Evolutionary conservation across 768 basidiomycete species (phyloP).

Genomic region (Mycena indigotica): DNA sequence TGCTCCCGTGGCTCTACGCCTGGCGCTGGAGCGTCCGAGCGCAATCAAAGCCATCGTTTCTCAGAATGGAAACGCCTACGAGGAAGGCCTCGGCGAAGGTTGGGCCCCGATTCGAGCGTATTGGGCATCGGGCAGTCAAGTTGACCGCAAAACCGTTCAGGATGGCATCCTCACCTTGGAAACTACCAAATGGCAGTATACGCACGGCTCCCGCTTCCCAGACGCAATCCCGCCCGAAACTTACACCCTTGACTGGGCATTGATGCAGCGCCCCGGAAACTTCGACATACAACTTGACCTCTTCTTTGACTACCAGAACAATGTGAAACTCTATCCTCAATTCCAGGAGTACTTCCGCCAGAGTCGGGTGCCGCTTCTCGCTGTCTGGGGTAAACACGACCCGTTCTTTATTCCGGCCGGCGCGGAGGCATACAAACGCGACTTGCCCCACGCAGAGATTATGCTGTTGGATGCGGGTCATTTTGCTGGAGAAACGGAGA

Average conservation of each 20-base stretch:
- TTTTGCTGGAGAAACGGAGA: conserved; percentile 47
- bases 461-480: conserved; percentile 47
- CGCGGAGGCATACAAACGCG: conserved; percentile 46
- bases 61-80: conserved; percentile 54
- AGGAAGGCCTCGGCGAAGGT: conserved; percentile 45
- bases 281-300: conserved; percentile 46
- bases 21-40: conserved; percentile 44
- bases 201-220: conserved; percentile 38
- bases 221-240: conserved; percentile 39
- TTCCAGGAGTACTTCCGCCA: conserved; percentile 47
- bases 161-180: conserved; percentile 29
- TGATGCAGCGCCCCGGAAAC: conserved; percentile 41
- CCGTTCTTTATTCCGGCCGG: conserved; percentile 44
- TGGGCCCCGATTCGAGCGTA: conserved; percentile 38
- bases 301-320: conserved; percentile 41
- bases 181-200: conserved; percentile 41
- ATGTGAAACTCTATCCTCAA: conserved; percentile 44
- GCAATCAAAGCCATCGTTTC: conserved; percentile 46
- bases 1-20: conserved; percentile 38
- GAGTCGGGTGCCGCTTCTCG: conserved; percentile 43
- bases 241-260: conserved; percentile 45
- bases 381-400: conserved; percentile 53
- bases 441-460: conserved; percentile 40
- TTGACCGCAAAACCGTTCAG: conserved; percentile 29
- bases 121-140: conserved; percentile 33